Evolutionary conservation across 1,284 basidiomycete genomes (phyloP), one percentile per base, ranked within the genome.

Genomic region (Somion occarium): DNA sequence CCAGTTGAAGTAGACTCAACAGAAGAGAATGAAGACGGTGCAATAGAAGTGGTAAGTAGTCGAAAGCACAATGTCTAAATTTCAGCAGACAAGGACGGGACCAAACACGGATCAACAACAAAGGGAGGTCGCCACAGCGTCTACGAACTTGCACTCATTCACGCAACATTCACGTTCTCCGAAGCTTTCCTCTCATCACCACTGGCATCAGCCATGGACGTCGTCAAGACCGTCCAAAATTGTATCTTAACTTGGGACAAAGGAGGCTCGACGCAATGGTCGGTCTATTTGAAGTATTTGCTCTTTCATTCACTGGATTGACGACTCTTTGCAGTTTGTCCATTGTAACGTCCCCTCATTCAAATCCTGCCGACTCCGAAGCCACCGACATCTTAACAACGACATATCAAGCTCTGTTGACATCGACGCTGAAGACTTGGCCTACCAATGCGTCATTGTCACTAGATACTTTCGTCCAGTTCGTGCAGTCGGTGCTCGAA

Each of bases 251-350:
- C 58, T 38, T 88, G 85, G 85, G 64, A 67, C 24, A 75, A 67
- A 53, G 77, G 75, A 46, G 85, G 85, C 27, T 78, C 81, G 55
- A 66, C 68, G 2, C 76, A 83, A 72, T 87, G 84, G 85, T 85
- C 46, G 37, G 61, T n/a, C 53, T 11, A 13, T 20, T 12, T 43
- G 13, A 53, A 59, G 72, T 65, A 52, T 22, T 22, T 38, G 41
- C n/a, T n/a, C n/a, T n/a, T n/a, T n/a, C n/a, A n/a, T n/a, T n/a
- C n/a, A n/a, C 48, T 37, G 56, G 42, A 61, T 51, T 42, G 34
- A n/a, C 52, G 20, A 48, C 45, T 48, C 42, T 51, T 43, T 38
- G 27, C 59, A 87, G 84, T 67, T 81, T 80, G 62, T 75, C 73
- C 61, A 74, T 80, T 51, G 72, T 85, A 58, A 70, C 73, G 61